Conservation (phyloP, 495 filamentous ascomycete genomes). For the Penicillium turbatum region DNA sequence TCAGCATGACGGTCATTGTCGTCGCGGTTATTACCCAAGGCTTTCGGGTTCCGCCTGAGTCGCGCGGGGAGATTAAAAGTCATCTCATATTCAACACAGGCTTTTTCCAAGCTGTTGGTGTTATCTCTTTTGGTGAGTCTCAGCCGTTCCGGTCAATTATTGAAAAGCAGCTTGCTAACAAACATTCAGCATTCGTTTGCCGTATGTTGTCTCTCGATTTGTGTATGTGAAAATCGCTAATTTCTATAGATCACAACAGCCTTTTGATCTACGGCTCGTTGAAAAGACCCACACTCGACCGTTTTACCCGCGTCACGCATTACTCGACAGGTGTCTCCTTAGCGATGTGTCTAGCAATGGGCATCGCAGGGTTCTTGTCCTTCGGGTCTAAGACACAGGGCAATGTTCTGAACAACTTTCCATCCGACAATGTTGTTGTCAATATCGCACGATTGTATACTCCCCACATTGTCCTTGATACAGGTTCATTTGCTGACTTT, state of each 20-base stretch:
- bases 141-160: not conserved
- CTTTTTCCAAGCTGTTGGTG: constrained; percentile 91
- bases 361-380: constrained; percentile 80
- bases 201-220: constrained; percentile 44
- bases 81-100: constrained; percentile 72
- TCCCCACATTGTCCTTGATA: not conserved
- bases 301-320: constrained; percentile 88
- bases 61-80: constrained; percentile 62
- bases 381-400: constrained; percentile 90
- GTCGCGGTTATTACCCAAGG: constrained; percentile 86
- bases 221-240: constrained; percentile 10
- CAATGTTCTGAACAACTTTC: constrained; percentile 98
- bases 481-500: constrained; percentile 16
- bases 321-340: constrained; percentile 86
- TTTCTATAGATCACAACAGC: constrained; percentile 75
- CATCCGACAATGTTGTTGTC: constrained; percentile 79
- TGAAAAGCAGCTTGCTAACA: constrained; percentile 25
- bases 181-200: constrained; percentile 72
- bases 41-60: constrained; percentile 61
- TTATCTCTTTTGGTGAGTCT: constrained; percentile 86
- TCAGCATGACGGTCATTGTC: constrained; percentile 89
- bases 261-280: constrained; percentile 96
- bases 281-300: constrained; percentile 88
- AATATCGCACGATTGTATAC: constrained; percentile 83
- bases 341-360: constrained; percentile 84